phyloP scores from a whole-genome alignment of 164 flowering plant genomes.

The Malania oleifera region DNA sequence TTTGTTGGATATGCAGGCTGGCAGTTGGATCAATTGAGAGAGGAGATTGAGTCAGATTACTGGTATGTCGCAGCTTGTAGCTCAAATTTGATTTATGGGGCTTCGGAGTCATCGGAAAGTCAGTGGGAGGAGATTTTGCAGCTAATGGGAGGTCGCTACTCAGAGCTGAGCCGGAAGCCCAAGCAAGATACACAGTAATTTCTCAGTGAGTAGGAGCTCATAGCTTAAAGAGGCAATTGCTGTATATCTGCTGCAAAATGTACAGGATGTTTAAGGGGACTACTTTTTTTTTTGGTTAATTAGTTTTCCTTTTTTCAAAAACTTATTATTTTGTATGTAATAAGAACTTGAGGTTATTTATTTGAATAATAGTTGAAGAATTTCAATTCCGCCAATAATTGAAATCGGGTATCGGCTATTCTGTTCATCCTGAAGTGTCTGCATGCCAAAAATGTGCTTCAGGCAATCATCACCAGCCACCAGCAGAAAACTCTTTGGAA shows the following conservation, averaged over 20 bases:
- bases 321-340: slow-evolving; percentile 11
- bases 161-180: slow-evolving; percentile 90
- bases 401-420: too few species aligned
- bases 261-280: slow-evolving; percentile 27
- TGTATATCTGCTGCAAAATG: slow-evolving; percentile 21
- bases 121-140: slow-evolving; percentile 92
- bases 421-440: too few species aligned
- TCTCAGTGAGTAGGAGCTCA: slow-evolving; percentile 2
- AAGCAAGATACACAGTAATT: slow-evolving; percentile 54
- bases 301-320: neutral
- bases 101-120: slow-evolving; percentile 39
- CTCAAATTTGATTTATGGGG: slow-evolving; percentile 48
- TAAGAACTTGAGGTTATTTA: too few species aligned
- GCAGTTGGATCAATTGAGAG: slow-evolving; percentile 78
- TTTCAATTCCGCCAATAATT: too few species aligned
- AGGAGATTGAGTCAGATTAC: slow-evolving; percentile 77
- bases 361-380: too few species aligned
- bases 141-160: slow-evolving; percentile 92
- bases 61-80: slow-evolving; percentile 95
- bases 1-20: slow-evolving; percentile 95
- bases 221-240: slow-evolving; percentile 5
- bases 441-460: too few species aligned
- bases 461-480: too few species aligned
- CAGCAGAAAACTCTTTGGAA: too few species aligned
- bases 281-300: slow-evolving; percentile 5